phyloP scores from a whole-genome alignment of 225 moss, liverwort and hornwort species.

The Lunularia cruciata region DNA sequence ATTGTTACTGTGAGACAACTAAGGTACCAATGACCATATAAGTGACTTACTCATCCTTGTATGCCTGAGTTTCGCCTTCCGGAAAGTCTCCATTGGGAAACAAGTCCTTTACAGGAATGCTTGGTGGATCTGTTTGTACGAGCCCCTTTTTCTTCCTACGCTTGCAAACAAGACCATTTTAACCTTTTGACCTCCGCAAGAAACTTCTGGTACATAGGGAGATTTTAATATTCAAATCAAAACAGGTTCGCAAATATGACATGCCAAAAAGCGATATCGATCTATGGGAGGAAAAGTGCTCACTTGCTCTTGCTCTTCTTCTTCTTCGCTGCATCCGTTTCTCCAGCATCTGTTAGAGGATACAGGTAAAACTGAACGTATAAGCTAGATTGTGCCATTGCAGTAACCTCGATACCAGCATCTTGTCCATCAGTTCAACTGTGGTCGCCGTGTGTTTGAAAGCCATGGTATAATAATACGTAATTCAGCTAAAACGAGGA shows the following conservation, averaged over 20 bases:
- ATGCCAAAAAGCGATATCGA: background rate
- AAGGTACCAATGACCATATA: no score
- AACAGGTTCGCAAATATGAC: background rate
- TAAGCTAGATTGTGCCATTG: background rate
- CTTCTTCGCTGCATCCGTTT: conserved; percentile 1
- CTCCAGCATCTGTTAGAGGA: background rate
- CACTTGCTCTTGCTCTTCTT: conserved; percentile 89
- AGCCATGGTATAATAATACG: background rate
- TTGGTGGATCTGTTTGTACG: conserved; percentile 78
- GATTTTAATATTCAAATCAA: background rate
- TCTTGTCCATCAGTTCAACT: background rate
- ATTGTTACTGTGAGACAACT: no score
- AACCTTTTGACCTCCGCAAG: no score
- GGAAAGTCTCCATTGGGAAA: conserved; percentile 77
- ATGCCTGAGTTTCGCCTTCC: conserved; percentile 76
- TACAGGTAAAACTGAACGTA: background rate
- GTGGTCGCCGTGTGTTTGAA: background rate
- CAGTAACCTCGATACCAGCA: background rate
- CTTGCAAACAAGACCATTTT: background rate
- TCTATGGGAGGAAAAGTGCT: conserved; percentile 11
- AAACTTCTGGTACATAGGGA: background rate
- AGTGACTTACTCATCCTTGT: conserved; percentile 72
- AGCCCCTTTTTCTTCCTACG: conserved; percentile 59
- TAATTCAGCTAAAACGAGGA: background rate
- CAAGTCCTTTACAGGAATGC: conserved; percentile 66